Evolutionary conservation across 331 rosid species (phyloP), one percentile per base, ranked within the genome.

Genomic region (Erythrophleum ivorense): DNA sequence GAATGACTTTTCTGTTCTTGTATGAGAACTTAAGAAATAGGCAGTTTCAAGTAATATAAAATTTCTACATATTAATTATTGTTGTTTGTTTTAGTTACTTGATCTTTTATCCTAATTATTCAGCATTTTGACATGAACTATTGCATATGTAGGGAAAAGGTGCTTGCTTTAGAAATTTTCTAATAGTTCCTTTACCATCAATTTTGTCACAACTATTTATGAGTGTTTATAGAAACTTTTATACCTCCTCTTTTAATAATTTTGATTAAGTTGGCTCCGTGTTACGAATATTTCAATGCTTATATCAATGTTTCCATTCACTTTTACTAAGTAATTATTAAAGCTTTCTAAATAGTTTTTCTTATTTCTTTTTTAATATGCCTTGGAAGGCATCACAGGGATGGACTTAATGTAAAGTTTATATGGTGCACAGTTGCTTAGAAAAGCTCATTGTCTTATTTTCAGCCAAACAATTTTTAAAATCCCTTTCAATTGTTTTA

Each of bases 131-230:
- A 77, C 65, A 53, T 21, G 69, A 84, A 81, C 72, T 69, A 41
- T 74, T 88, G 84, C 86, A 91, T 95, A 96, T 85, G 96, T 92
- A 86, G 97, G 97, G 82, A 92, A 92, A 89, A 91, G 95, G 88
- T 92, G 96, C 84, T 87, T 92, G 87, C 97, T 92, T 81, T 85
- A 91, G 86, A 92, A 95, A 14, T 92, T 92, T 87, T 92, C 95
- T 83, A 95, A 92, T 88, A 95, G 94, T 76, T 92, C 97, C 73
- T 92, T 92, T 87, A 91, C 97, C 7, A 91, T 94, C 83, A 92
- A 94, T 86, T 92, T 92, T 87, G 91, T 92, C 86, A 92, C 97
- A 86, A 92, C 97, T 50, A 92, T 91, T 78, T 95, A 95, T 92
- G 80, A 84, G 97, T 88, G 71, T 81, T 57, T 69, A 12, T 38